Evolutionary conservation across 2,329 filamentous ascomycete species (phyloP), one percentile per base, ranked within the genome.

Genomic region (Epichloe scottii): DNA sequence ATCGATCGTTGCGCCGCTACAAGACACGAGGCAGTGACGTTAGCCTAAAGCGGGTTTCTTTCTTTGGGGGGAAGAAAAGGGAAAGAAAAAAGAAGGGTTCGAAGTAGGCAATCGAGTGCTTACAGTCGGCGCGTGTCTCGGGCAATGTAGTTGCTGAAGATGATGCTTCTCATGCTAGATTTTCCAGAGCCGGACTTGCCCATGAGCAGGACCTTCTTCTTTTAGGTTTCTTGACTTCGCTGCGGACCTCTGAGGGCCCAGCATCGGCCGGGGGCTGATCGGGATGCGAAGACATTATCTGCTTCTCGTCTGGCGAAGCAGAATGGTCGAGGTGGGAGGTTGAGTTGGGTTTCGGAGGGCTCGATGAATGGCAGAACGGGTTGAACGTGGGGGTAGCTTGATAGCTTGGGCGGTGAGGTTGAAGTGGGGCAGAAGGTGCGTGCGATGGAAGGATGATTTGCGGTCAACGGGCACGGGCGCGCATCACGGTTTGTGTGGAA

Each of bases 71-170:
- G 14, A 5, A 0, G 7, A n/a, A 8, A n/a, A 1, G 3, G 1
- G 14, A 1, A 4, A n/a, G 15, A 3, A 14, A 23, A 14, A 44
- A 10, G 14, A 1, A 1, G 8, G 10, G 5, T 15, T 35, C 3
- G 14, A 12, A 23, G 12, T 21, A n/a, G 23, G 12, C 3, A 35
- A 17, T 17, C 21, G 46, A 15, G 30, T 21, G 66, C 75, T 65
- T 62, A 79, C 76, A 98, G 74, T 53, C 93, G 77, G 39, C 93
- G 79, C 6, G 95, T 95, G 68, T 98, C 93, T 64, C 94, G 89
- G 51, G 93, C 93, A 57, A 97, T 90, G 67, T 96, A 97, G 70
- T 97, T 97, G 74, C 88, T 95, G 71, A 98, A 98, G 66, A 98
- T 96, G 64, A 98, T 97, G 63, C 87, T 93, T 57, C 93, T 81